Evolutionary conservation across 1,284 basidiomycete genomes (phyloP), one percentile per base, ranked within the genome.

Genomic region (Malassezia slooffiae): DNA sequence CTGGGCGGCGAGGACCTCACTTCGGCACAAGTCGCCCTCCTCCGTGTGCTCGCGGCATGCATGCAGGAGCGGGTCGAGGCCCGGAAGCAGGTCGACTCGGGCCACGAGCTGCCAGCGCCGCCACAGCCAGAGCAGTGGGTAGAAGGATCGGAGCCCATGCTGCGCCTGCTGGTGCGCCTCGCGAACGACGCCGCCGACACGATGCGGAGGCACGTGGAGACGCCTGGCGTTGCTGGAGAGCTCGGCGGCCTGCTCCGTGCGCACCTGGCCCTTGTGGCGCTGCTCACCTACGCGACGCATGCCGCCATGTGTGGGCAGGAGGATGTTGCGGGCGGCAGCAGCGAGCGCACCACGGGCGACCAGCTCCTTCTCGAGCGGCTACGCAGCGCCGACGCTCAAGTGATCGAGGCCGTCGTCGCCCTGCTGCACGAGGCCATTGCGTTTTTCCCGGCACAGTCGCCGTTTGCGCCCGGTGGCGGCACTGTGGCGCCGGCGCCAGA

Each of bases 201-300:
- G 4, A 42, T 48, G 40, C 10, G 15, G 8, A 12, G 27, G n/a
- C 34, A 38, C 17, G 27, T 38, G 8, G 45, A 34, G 17, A 26
- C 24, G 8, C n/a, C n/a, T n/a, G 19, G 13, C 16, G 19, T 21
- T 4, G 30, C 15, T 6, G 34, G 15, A 3, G 35, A 48, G 12
- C n/a, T 37, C 5, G 27, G 28, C 17, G 35, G 30, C n/a, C 26
- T 48, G 21, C 26, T 48, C 10, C 46, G 46, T 15, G 40, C 41
- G 13, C 36, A 48, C 27, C 34, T 48, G 34, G 41, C 37, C 13
- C 41, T 48, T 2, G 32, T 48, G 10, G 46, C 40, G n/a, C n/a
- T 43, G 17, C 28, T 48, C 4, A 19, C 32, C 11, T 26, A 21
- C n/a, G 22, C 43, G 34, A 23, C 35, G n/a, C 16, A 9, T 21